Base-by-base conservation (phyloP, 352 stramenopile genomes). In the Aphanomyces invadans region DNA sequence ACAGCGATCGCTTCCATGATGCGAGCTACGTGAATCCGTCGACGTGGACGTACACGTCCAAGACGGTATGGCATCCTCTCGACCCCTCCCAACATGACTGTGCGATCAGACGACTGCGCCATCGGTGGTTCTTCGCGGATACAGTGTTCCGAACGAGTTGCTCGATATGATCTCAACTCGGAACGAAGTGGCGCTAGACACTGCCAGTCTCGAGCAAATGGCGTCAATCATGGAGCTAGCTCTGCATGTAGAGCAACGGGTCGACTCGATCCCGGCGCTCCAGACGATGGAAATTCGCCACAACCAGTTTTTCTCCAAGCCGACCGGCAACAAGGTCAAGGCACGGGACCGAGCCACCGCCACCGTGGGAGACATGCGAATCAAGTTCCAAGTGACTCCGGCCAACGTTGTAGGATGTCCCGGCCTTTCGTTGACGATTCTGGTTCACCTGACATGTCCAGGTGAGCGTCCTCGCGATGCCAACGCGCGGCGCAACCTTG, bases 1-100 rank as follows among this genome's bases (percentile, higher is more conserved):
- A 63, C 32, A 63, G 55, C 36, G 55, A 63, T 36, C 32, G 17
- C 19, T 63, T 63, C 28, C 17, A 63, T 21, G 55, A 63, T 25
- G 9, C 12, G 21, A 63, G 55, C 55, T 63, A 51, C 26, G 33
- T 33, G 9, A 63, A 63, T 21, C 55, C 55, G 4, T 25, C 21
- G 10, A 23, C 17, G 9, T 63, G 55, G 55, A 9, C 19, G 4
- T 63, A 51, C 33, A 45, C 7, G 19, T 63, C 55, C 33, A 48
- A 51, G 9, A 63, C 48, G 55, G 55, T 63, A 1, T 57, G 46
- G 21, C 9, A 17, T 29, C 25, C 49, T 17, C 19, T 57, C 23
- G 19, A 33, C 29, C 4, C 36, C 25, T 57, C 19, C 25, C 36
- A 42, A 15, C 36, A 15, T 7, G 44, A 52, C 53, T 0, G 4